A percentile compares a stretch with the other conserved stretches of the same genome.
These are phyloP conservation scores for Erysimum pusillum DNA, from an alignment of 441 rosid species.

Conservation along the genomic window DNA sequence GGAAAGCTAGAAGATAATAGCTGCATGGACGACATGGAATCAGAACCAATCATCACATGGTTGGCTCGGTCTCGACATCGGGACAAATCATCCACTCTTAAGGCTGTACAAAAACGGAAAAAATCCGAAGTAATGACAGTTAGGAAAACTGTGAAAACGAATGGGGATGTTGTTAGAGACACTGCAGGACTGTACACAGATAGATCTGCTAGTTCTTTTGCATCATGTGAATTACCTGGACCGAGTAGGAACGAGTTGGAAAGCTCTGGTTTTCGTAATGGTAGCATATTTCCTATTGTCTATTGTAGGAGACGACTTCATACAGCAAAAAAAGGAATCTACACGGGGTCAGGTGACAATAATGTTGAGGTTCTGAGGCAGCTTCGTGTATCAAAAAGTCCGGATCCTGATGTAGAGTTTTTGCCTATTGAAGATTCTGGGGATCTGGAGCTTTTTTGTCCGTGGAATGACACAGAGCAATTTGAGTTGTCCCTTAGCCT, in stretches of 20 bases:
- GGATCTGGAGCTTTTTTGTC: slow-evolving; percentile 46
- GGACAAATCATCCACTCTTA: slow-evolving; percentile 65
- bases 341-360: slow-evolving; percentile 31
- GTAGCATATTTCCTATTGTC: slow-evolving; percentile 69
- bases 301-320: slow-evolving; percentile 85
- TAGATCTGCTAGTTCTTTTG: slow-evolving; percentile 47
- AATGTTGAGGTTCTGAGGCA: slow-evolving; percentile 43
- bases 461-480: slow-evolving; percentile 48
- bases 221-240: slow-evolving; percentile 49
- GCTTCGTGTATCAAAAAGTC: slow-evolving; percentile 44
- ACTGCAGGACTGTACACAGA: slow-evolving; percentile 45
- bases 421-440: slow-evolving; percentile 54
- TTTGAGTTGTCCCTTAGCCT: slow-evolving; percentile 55
- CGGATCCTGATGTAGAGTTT: slow-evolving; percentile 50
- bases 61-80: slow-evolving; percentile 71
- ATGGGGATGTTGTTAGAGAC: slow-evolving; percentile 45
- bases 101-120: slow-evolving; percentile 63
- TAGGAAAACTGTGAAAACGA: slow-evolving; percentile 43
- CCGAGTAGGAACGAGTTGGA: slow-evolving; percentile 52
- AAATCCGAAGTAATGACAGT: slow-evolving; percentile 44
- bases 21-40: slow-evolving; percentile 68
- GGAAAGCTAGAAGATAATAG: slow-evolving; percentile 61
- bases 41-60: slow-evolving; percentile 96
- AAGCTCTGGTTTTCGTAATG: slow-evolving; percentile 47
- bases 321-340: slow-evolving; percentile 46